Conservation (phyloP, 768 basidiomycete species). For the Calocybe indica region DNA sequence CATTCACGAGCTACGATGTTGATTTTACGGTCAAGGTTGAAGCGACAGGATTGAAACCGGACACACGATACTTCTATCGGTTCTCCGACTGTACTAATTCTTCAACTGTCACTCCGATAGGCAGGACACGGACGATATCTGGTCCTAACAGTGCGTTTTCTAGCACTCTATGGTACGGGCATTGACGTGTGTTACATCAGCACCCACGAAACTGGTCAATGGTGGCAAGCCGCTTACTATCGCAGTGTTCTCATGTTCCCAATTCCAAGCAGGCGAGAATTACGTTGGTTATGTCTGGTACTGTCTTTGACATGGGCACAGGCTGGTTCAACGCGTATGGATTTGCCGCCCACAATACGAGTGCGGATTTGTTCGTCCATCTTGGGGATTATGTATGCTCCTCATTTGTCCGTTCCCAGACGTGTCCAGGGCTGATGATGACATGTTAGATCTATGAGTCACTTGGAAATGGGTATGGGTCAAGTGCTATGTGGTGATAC, state of each 20-base stretch:
- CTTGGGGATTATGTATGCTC: conserved; percentile 52
- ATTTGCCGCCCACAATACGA: conserved; percentile 44
- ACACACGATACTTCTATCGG: conserved; percentile 49
- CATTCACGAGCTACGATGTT: conserved; percentile 52
- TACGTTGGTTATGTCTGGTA: background rate
- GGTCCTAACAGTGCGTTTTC: conserved; percentile 32
- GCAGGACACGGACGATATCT: conserved; percentile 46
- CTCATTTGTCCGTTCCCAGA: background rate
- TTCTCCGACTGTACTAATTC: conserved; percentile 50
- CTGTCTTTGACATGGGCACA: conserved; percentile 9
- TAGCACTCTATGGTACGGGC: background rate
- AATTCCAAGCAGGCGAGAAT: conserved; percentile 39
- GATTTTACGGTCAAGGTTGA: conserved; percentile 60
- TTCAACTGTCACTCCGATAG: conserved; percentile 36
- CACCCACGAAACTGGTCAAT: conserved; percentile 40
- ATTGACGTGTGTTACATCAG: conserved; percentile 16
- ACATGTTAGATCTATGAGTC: conserved; percentile 41
- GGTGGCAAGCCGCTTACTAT: conserved; percentile 46
- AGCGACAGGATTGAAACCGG: conserved; percentile 40
- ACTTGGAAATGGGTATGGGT: conserved; percentile 28
- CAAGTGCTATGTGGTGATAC: background rate
- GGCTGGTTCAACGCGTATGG: conserved; percentile 62
- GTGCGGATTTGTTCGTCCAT: conserved; percentile 49
- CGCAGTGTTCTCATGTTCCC: conserved; percentile 57
- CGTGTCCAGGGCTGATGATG: background rate